Evolutionary conservation across 345 rosid species (phyloP).

Genomic region (Chamaenerion angustifolium): DNA sequence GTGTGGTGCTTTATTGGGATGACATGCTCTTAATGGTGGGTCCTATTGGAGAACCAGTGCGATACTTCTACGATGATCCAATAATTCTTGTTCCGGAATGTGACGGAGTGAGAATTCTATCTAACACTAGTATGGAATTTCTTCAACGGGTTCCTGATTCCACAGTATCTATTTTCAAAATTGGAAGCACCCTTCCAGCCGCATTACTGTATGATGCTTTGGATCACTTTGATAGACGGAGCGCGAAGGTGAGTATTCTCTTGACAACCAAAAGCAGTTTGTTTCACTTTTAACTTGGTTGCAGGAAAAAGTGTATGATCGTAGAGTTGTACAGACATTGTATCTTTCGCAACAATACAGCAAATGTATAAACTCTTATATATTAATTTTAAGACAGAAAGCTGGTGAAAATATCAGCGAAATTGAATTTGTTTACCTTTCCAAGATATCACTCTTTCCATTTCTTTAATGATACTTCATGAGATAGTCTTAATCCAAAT

Average conservation of each 20-base stretch:
- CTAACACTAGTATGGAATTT: slow-evolving; percentile 80
- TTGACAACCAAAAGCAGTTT: neutral
- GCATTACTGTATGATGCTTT: slow-evolving; percentile 81
- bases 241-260: slow-evolving; percentile 55
- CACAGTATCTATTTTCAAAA: slow-evolving; percentile 81
- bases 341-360: no score
- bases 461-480: neutral
- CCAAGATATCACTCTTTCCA: neutral
- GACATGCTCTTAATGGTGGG: slow-evolving; percentile 92
- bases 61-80: slow-evolving; percentile 81
- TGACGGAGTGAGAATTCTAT: slow-evolving; percentile 90
- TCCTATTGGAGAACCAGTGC: slow-evolving; percentile 68
- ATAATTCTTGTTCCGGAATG: slow-evolving; percentile 79
- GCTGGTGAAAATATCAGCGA: no score
- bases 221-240: slow-evolving; percentile 92
- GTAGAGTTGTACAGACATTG: no score
- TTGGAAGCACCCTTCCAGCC: slow-evolving; percentile 96
- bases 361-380: no score
- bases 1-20: slow-evolving; percentile 83
- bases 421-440: no score
- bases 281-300: neutral
- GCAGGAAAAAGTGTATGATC: neutral
- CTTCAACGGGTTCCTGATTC: slow-evolving; percentile 95
- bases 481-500: neutral
- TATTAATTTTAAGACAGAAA: no score